phyloP scores from a whole-genome alignment of 2,329 filamentous ascomycete genomes.

The Monosporascus ibericus region DNA sequence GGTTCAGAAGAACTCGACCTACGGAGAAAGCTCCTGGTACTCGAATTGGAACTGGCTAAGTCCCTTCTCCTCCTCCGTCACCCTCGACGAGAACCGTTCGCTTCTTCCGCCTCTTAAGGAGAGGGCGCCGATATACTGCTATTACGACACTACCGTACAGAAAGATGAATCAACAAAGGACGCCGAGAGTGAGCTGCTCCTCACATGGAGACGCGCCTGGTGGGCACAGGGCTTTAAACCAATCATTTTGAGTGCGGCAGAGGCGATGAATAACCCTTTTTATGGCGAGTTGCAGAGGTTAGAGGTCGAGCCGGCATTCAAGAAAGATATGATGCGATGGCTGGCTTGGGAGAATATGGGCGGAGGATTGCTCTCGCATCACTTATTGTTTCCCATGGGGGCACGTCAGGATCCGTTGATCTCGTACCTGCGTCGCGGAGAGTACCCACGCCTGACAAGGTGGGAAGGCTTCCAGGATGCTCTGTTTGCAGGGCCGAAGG shows the following conservation, averaged over 20 bases:
- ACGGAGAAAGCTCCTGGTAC: slow-evolving; percentile 77
- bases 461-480: slow-evolving; percentile 67
- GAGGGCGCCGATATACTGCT: slow-evolving; percentile 79
- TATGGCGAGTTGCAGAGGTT: slow-evolving; percentile 64
- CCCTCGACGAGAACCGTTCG: slow-evolving; percentile 73
- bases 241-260: slow-evolving; percentile 69
- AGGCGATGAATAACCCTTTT: slow-evolving; percentile 76
- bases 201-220: slow-evolving; percentile 90
- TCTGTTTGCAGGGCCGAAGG: slow-evolving; percentile 65
- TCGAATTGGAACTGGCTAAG: slow-evolving; percentile 85
- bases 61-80: slow-evolving; percentile 77
- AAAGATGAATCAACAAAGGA: slow-evolving; percentile 59
- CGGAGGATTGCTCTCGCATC: slow-evolving; percentile 72
- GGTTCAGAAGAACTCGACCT: slow-evolving; percentile 71
- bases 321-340: slow-evolving; percentile 74
- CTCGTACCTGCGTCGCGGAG: slow-evolving; percentile 65
- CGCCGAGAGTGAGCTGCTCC: slow-evolving; percentile 71
- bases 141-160: slow-evolving; percentile 66
- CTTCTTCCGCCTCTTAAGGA: slow-evolving; percentile 70
- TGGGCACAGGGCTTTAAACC: slow-evolving; percentile 91
- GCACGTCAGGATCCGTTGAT: slow-evolving; percentile 66
- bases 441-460: slow-evolving; percentile 66
- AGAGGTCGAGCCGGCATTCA: slow-evolving; percentile 55
- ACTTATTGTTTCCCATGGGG: slow-evolving; percentile 80
- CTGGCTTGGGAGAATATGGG: slow-evolving; percentile 91